Conservation (phyloP, 768 basidiomycete species). For the Collybia sordida region DNA sequence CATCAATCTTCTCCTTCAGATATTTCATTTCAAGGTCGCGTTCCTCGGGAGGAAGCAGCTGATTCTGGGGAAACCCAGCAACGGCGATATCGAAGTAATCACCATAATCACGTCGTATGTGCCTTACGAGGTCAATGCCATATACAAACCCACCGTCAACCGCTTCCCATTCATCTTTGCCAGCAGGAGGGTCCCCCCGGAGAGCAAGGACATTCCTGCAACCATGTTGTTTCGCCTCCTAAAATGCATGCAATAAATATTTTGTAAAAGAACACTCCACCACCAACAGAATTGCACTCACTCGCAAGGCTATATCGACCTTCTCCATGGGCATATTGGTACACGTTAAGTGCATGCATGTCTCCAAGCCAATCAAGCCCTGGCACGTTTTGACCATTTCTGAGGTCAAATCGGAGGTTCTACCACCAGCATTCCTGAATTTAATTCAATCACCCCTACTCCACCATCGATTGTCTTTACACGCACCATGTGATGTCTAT, state of each 20-base stretch:
- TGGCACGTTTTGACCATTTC: conserved; percentile 96
- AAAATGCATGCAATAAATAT: conserved; percentile 1
- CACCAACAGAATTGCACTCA: conserved; percentile 37
- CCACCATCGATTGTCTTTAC: conserved; percentile 1
- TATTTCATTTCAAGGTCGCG: conserved; percentile 76
- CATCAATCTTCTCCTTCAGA: conserved; percentile 90
- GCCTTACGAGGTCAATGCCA: conserved; percentile 88
- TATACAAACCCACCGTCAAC: conserved; percentile 89
- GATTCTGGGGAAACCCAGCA: conserved; percentile 88
- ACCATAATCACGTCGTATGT: conserved; percentile 79
- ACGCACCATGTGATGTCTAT: conserved; percentile 94
- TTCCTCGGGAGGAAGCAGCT: conserved; percentile 70
- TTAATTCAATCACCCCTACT: conserved; percentile 2
- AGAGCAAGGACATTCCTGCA: conserved; percentile 93
- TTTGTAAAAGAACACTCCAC: conserved; percentile 3
- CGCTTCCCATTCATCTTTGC: conserved; percentile 89
- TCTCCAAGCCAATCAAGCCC: conserved; percentile 89
- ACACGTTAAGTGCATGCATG: conserved; percentile 98
- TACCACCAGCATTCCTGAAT: conserved; percentile 91
- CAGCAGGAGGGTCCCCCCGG: conserved; percentile 88
- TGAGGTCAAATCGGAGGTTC: conserved; percentile 91
- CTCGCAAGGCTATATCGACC: conserved; percentile 86
- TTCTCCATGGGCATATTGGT: conserved; percentile 98
- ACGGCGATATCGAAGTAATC: conserved; percentile 97
- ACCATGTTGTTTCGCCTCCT: conserved; percentile 89